Conservation (phyloP, 2,329 filamentous ascomycete species). For the Sporothrix brasiliensis region DNA sequence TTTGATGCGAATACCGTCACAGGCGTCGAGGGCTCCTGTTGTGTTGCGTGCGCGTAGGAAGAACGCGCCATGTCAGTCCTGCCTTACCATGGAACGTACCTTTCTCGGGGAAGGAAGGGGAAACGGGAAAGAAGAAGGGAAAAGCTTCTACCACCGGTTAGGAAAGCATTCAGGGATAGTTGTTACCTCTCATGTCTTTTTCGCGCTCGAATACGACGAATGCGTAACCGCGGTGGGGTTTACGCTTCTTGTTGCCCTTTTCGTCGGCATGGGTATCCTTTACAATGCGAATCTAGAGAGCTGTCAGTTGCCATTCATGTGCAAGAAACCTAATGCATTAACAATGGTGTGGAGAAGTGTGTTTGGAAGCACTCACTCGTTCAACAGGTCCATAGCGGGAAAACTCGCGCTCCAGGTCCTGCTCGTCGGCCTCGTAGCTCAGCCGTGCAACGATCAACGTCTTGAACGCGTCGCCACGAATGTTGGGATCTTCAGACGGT, state of each 20-base stretch:
- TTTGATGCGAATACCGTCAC: constrained; percentile 89
- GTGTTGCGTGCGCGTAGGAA: constrained; percentile 51
- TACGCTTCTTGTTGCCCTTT: constrained; percentile 75
- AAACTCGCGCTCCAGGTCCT: constrained; percentile 92
- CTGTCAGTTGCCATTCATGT: constrained; percentile 24
- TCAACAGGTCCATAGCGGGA: constrained; percentile 92
- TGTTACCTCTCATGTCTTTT: constrained; percentile 98
- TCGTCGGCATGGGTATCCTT: constrained; percentile 71
- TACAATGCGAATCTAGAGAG: constrained; percentile 79
- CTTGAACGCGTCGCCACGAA: constrained; percentile 91
- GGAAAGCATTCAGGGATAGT: not conserved
- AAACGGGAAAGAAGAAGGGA: constrained; percentile 37
- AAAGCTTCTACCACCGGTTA: constrained; percentile 38
- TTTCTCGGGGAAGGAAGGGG: constrained; percentile 40
- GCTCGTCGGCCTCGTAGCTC: constrained; percentile 84
- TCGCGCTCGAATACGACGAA: constrained; percentile 97
- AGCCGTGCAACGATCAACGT: constrained; percentile 90
- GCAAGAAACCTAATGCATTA: not conserved
- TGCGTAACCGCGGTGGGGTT: constrained; percentile 85
- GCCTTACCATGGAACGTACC: constrained; percentile 57
- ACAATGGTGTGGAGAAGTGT: not conserved
- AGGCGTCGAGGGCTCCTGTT: constrained; percentile 83
- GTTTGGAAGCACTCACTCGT: constrained; percentile 60
- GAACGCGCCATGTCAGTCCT: constrained; percentile 69
- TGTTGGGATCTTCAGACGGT: constrained; percentile 80